Conservation (phyloP, 2,329 filamentous ascomycete species). For the Nannizziopsis arthrosporioides region DNA sequence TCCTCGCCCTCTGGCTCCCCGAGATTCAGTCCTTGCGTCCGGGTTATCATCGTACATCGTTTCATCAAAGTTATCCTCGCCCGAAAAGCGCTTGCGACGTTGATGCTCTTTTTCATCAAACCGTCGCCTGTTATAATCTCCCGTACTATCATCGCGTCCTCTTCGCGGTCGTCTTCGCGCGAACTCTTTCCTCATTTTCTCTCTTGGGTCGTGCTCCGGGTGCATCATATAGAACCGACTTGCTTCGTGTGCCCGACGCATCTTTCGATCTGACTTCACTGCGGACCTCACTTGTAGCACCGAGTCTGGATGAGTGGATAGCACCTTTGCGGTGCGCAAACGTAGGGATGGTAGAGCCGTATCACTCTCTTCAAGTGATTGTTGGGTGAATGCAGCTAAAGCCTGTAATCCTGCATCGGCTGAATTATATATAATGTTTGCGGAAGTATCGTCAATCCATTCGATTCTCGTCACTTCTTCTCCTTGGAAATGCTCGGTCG, state of each 20-base stretch:
- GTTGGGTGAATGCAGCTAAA: constrained; percentile 39
- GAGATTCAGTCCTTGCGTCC: constrained; percentile 12
- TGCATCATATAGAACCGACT: constrained; percentile 90
- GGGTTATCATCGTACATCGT: constrained; percentile 70
- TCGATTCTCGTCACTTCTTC: constrained; percentile 55
- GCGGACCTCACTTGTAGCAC: constrained; percentile 63
- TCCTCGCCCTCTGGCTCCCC: constrained; percentile 23
- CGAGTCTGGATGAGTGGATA: constrained; percentile 56
- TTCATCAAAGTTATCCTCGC: constrained; percentile 54
- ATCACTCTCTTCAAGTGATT: constrained; percentile 18
- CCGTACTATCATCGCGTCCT: constrained; percentile 27
- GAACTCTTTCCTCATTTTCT: constrained; percentile 49
- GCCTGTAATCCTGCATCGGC: constrained; percentile 44
- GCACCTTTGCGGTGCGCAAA: constrained; percentile 55
- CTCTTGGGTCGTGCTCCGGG: constrained; percentile 75
- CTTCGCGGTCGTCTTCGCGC: constrained; percentile 35
- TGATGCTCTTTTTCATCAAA: constrained; percentile 51
- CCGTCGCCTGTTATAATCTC: constrained; percentile 39
- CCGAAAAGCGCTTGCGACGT: constrained; percentile 35
- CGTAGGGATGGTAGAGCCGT: constrained; percentile 47
- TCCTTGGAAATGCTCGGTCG: constrained; percentile 52
- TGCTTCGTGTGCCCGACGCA: constrained; percentile 60
- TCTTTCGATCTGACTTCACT: constrained; percentile 65
- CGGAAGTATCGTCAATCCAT: constrained; percentile 90
- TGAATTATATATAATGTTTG: constrained; percentile 67